Conservation (phyloP, 2,329 filamentous ascomycete genomes). For the Fusarium sambucinum region DNA sequence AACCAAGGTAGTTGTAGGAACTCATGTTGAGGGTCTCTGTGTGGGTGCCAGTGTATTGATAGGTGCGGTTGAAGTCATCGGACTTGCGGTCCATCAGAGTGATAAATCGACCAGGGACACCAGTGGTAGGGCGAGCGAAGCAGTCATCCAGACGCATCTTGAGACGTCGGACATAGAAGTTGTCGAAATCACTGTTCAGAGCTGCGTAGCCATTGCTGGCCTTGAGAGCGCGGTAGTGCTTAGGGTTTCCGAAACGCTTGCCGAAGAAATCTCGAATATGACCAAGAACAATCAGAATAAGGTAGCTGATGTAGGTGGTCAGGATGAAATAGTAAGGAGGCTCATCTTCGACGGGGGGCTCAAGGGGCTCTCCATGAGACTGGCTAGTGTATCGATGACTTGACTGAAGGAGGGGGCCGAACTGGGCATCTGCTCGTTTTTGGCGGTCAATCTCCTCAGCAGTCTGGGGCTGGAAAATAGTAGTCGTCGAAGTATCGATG, state of each 20-base stretch:
- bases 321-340: conserved; percentile 97
- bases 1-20: conserved; percentile 99
- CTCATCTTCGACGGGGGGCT: conserved; percentile 90
- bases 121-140: conserved; percentile 91
- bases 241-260: conserved; percentile 89
- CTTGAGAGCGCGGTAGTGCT: conserved; percentile 84
- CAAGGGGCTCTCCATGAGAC: conserved; percentile 83
- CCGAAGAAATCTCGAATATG: conserved; percentile 98
- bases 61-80: conserved; percentile 90
- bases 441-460: conserved; percentile 83
- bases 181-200: conserved; percentile 98
- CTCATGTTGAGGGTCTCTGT: conserved; percentile 99
- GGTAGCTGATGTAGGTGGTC: conserved; percentile 98
- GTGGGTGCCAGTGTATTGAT: conserved; percentile 87
- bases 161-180: conserved; percentile 92
- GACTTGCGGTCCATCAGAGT: conserved; percentile 92
- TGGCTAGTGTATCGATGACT: conserved; percentile 91
- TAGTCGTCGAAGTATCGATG: conserved; percentile 79
- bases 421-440: conserved; percentile 86
- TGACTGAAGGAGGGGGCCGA: conserved; percentile 83
- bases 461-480: conserved; percentile 87
- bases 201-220: conserved; percentile 91
- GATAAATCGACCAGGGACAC: conserved; percentile 93
- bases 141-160: conserved; percentile 97
- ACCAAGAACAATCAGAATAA: conserved; percentile 94